Percentiles rank a stretch among this genome's conserved stretches.
phyloP scores from a whole-genome alignment of 768 basidiomycete species.

The Suillus variegatus region DNA sequence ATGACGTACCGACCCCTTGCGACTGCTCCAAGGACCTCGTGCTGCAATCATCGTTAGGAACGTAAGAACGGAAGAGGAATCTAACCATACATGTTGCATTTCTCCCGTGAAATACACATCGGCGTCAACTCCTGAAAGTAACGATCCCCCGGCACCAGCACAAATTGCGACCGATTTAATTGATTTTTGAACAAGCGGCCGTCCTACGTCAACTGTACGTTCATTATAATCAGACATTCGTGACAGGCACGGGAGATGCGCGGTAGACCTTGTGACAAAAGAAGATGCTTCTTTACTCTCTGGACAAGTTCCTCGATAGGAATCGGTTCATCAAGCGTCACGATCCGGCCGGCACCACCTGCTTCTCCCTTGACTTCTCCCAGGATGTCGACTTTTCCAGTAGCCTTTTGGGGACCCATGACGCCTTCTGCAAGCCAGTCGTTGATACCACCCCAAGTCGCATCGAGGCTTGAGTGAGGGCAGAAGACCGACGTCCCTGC shows the following conservation, averaged over 20 bases:
- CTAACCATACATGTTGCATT: constrained; percentile 74
- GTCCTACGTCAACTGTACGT: constrained; percentile 66
- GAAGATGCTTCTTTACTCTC: constrained; percentile 71
- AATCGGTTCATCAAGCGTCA: constrained; percentile 59
- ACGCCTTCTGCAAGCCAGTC: constrained; percentile 79
- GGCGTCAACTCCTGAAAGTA: constrained; percentile 70
- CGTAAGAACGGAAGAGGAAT: constrained; percentile 17
- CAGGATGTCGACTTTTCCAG: constrained; percentile 36
- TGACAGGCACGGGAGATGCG: constrained; percentile 10
- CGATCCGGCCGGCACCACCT: constrained; percentile 70
- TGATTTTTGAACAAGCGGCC: constrained; percentile 35
- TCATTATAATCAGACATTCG: background rate
- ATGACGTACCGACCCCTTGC: constrained; percentile 79
- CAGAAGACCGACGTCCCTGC: constrained; percentile 84
- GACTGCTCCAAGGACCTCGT: constrained; percentile 82
- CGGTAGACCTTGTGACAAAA: constrained; percentile 52
- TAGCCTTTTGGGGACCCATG: constrained; percentile 34
- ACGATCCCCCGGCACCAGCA: constrained; percentile 84
- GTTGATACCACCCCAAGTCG: constrained; percentile 83
- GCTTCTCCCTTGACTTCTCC: constrained; percentile 44
- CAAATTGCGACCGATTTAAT: constrained; percentile 80
- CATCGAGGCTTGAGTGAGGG: constrained; percentile 89
- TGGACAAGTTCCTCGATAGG: constrained; percentile 59
- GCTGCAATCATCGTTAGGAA: constrained; percentile 46
- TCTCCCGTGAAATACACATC: constrained; percentile 94